Evolutionary conservation across 768 basidiomycete genomes (phyloP), one percentile per base, ranked within the genome.

Genomic region (Solioccasus polychromus): DNA sequence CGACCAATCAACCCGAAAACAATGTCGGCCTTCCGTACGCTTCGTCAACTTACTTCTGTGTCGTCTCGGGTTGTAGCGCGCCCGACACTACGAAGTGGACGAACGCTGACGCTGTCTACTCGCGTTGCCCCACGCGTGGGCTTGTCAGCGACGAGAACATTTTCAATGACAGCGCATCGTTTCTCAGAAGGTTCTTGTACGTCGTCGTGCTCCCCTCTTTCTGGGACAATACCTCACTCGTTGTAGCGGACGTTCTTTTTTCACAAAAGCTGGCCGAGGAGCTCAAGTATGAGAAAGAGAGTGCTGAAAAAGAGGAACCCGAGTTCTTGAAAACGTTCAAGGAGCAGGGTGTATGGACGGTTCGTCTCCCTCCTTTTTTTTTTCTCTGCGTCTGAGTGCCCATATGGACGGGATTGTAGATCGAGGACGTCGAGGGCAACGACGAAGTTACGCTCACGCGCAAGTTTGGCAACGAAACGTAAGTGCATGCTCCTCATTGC

Each of bases 401-500:
- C 11, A 20, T 14, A 5, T n/a, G 24, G 14, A 20, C 10, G 41
- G 31, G 18, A 28, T 42, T 25, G 29, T 50, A 90, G 84, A 76
- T 98, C 53, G 74, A 81, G 45, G 88, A 95, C 63, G 65, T 64
- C 11, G 53, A 69, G 5, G 88, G 86, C 29, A 77, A 80, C 44
- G 93, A 95, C 65, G 93, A 96, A 67, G 81, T 98, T 30, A 69
- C 76, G 20, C 68, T 98, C 34, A 72, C 72, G n/a, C 82, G 93
- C 54, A 83, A 81, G 55, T 95, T 92, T 66, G 93, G 91, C 50
- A 91, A 90, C 56, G 95, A 98, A 70, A 78, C 68, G 92, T 95
- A 55, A 45, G 86, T 78, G 0, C n/a, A 8, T 5, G 15, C 2
- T n/a, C 4, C 10, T 4, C 18, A 20, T 14, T 14, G 23, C 29